Conservation (phyloP, 805 yeast species). For the Pichia exigua region DNA sequence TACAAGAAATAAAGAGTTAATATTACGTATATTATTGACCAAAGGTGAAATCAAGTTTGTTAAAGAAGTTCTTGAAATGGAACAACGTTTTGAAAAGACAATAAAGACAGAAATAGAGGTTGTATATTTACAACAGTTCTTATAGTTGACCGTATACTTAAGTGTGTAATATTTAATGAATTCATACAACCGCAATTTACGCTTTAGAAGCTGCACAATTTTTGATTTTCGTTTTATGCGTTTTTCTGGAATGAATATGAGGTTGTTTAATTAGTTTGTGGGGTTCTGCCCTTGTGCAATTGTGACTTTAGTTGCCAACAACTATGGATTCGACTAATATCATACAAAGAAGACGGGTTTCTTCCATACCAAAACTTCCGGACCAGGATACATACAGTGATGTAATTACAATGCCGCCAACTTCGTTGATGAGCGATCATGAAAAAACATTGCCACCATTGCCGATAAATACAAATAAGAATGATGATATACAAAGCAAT, state of each 20-base stretch:
- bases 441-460: constrained; percentile 7
- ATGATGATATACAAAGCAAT: neutral
- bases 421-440: neutral
- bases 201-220: neutral
- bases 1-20: constrained; percentile 42
- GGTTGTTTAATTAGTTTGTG: neutral
- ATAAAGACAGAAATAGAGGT: constrained; percentile 23
- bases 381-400: constrained; percentile 20
- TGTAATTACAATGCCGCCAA: constrained; percentile 16
- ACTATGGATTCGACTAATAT: neutral
- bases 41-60: constrained; percentile 22
- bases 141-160: neutral
- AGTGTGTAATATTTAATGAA: neutral
- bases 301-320: neutral
- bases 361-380: constrained; percentile 18
- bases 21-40: constrained; percentile 63
- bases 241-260: neutral
- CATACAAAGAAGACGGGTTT: neutral
- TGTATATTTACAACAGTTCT: constrained; percentile 5
- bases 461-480: neutral
- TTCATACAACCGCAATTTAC: neutral
- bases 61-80: constrained; percentile 19
- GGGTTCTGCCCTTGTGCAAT: neutral
- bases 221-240: neutral
- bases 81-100: constrained; percentile 24